Evolutionary conservation across 768 basidiomycete species (phyloP), one percentile per base, ranked within the genome.

Genomic region (Boletus coccyginus): DNA sequence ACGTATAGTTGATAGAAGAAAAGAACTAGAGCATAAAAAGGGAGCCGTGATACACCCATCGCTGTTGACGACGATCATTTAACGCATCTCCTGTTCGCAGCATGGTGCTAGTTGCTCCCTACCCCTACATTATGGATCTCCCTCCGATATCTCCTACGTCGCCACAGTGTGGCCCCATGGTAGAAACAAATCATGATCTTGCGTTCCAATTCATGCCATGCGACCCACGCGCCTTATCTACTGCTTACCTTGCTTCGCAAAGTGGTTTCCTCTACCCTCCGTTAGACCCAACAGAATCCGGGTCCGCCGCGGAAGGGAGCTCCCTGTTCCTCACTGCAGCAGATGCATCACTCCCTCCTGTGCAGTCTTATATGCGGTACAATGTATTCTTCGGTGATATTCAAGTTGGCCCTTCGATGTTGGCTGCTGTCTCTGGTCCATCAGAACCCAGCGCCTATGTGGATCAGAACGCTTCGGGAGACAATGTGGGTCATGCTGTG

Each of bases 401-500:
- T n/a, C n/a, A n/a, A n/a, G n/a, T 33, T 3, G 7, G n/a, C 5
- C n/a, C 12, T 12, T 2, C 46, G 4, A 5, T 14, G 7, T 14
- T 16, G 5, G 3, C 17, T 19, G 13, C 19, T 7, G 1, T 35
- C 1, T 11, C 31, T 9, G 13, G 11, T 3, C 29, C 27, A 56
- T 61, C 50, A 24, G 50, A 50, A 14, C 3, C 10, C 19, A 39
- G 11, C 13, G 16, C 2, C 3, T 19, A 50, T 11, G 29, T n/a
- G 12, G 1, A 36, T 4, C 13, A 1, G 43, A 9, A 41, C 13
- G 31, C 12, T 39, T 44, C 31, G 6, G 35, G 31, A 17, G 6
- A 8, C 24, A 27, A 33, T 10, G 58, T 60, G 3, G 13, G 60
- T 40, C 47, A 48, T 50, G 39, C 54, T 50, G 59, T 61, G 7